These are phyloP conservation scores for Endotrypanum monterogeii DNA, from an alignment of 208 protist species.

Conservation along the genomic window DNA sequence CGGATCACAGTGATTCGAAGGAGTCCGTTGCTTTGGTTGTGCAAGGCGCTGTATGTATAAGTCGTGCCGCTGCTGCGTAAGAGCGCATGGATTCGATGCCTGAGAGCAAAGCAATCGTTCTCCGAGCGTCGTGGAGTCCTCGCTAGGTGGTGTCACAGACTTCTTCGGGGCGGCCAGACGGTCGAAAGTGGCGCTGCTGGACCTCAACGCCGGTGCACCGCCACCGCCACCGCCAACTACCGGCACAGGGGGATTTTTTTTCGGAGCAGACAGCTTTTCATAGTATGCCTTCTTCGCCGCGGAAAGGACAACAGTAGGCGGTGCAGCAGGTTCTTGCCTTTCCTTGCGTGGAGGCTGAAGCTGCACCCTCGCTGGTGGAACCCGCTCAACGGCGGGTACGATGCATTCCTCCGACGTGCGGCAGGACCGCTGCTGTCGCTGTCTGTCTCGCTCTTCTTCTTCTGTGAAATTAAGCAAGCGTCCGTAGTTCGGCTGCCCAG, in stretches of 20 bases:
- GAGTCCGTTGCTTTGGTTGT: slow-evolving; percentile 18
- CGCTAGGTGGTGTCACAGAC: background rate
- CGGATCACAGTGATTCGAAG: slow-evolving; percentile 5
- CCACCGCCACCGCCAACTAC: background rate
- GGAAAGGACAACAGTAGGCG: background rate
- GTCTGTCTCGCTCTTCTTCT: slow-evolving; percentile 43
- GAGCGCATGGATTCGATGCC: background rate
- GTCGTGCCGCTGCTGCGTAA: slow-evolving; percentile 5
- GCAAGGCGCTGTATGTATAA: slow-evolving; percentile 32
- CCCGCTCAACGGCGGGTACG: background rate
- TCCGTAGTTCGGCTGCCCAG: slow-evolving; percentile 61
- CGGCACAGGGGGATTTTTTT: background rate
- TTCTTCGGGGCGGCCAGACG: slow-evolving; percentile 21
- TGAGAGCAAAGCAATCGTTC: background rate
- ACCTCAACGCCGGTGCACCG: background rate
- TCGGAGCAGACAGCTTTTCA: slow-evolving; percentile 28
- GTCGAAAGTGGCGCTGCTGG: slow-evolving; percentile 12
- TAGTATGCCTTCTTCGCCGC: slow-evolving; percentile 15
- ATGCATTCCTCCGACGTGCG: background rate
- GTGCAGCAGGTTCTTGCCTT: background rate
- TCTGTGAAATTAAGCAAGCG: slow-evolving; percentile 58
- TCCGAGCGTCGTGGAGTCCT: background rate
- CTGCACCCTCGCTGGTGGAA: background rate
- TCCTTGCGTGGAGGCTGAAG: background rate
- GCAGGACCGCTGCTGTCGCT: background rate